Conservation (phyloP, 2,329 filamentous ascomycete genomes). For the Fusarium goolgardi region DNA sequence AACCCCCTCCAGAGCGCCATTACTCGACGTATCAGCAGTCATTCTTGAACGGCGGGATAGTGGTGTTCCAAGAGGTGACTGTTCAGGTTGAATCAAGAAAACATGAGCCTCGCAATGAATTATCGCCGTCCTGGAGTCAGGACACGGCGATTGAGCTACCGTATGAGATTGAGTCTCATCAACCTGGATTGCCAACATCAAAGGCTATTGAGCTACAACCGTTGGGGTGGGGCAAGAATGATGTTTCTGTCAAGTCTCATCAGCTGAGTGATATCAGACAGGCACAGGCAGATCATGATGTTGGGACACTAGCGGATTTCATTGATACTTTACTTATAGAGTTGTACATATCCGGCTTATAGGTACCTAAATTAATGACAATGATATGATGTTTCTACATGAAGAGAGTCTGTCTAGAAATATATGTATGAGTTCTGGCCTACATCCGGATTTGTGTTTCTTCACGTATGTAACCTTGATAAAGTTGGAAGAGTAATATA, state of each 20-base stretch:
- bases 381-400: neutral
- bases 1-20: neutral
- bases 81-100: constrained; percentile 19
- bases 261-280: neutral
- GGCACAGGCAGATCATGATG: neutral
- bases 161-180: neutral
- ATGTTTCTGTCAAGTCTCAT: constrained; percentile 26
- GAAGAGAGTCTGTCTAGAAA: too few relatives aligned
- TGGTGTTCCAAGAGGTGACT: constrained; percentile 26
- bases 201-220: constrained; percentile 12
- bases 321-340: constrained; percentile 21
- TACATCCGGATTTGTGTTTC: too few relatives aligned
- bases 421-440: too few relatives aligned
- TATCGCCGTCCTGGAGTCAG: constrained; percentile 6
- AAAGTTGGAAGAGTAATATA: too few relatives aligned
- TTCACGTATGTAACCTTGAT: too few relatives aligned
- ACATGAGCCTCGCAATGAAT: neutral
- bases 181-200: neutral
- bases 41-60: constrained; percentile 13
- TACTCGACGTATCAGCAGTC: constrained; percentile 4
- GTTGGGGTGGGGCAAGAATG: constrained; percentile 14
- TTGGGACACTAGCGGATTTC: constrained; percentile 17
- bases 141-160: constrained; percentile 12
- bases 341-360: constrained; percentile 2
- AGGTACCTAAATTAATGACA: neutral